Evolutionary conservation across 2,329 filamentous ascomycete species (phyloP).

Genomic region (Exserohilum rostratum): DNA sequence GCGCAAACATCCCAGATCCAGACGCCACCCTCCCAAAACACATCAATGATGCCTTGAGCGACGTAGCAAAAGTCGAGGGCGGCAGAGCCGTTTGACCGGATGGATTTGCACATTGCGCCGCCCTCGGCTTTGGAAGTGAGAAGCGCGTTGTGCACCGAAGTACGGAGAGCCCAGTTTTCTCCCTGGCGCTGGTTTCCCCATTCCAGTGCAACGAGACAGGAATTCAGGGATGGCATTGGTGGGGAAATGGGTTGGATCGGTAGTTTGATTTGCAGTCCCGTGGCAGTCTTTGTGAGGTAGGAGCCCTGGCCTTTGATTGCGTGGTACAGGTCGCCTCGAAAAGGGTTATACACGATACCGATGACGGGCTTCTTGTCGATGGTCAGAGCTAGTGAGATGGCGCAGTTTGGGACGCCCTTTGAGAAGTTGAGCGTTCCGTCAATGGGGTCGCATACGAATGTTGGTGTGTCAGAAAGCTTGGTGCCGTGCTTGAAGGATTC

Average conservation of each 20-base stretch:
- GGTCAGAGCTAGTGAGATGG: constrained; percentile 41
- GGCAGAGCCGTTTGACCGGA: constrained; percentile 45
- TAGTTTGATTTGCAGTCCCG: constrained; percentile 32
- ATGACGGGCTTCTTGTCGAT: constrained; percentile 43
- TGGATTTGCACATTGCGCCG: constrained; percentile 43
- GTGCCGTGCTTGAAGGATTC: constrained; percentile 43
- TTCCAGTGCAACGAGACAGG: constrained; percentile 44
- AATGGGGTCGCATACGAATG: constrained; percentile 48
- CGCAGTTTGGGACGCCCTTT: constrained; percentile 46
- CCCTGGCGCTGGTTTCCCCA: constrained; percentile 48
- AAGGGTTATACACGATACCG: constrained; percentile 47
- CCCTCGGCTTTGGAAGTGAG: constrained; percentile 35
- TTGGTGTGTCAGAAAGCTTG: constrained; percentile 38
- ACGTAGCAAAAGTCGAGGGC: constrained; percentile 50
- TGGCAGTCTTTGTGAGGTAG: constrained; percentile 28
- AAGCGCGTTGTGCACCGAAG: constrained; percentile 34
- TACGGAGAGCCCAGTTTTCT: constrained; percentile 46
- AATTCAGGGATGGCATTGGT: constrained; percentile 36
- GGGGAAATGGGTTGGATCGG: constrained; percentile 36
- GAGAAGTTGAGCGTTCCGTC: constrained; percentile 51
- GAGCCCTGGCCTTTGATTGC: constrained; percentile 44
- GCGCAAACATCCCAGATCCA: constrained; percentile 48
- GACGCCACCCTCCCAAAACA: constrained; percentile 48
- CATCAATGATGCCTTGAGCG: constrained; percentile 42
- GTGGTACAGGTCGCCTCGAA: constrained; percentile 43